Base-by-base conservation (phyloP, 345 rosid species). In the Linum usitatissimum region DNA sequence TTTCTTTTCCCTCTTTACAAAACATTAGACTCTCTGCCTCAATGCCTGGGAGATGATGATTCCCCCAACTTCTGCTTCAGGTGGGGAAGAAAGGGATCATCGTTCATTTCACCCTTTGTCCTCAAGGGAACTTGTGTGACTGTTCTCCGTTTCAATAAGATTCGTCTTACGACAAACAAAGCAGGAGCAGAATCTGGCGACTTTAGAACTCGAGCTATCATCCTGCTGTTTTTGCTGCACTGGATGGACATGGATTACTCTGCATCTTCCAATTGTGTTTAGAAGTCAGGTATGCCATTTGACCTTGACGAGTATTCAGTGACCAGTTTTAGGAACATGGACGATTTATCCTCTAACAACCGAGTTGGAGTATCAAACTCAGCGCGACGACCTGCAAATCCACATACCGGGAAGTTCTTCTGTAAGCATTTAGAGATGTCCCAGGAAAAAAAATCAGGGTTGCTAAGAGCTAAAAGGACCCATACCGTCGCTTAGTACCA, bases 401-500 rank as follows among this genome's bases (percentile, higher is more conserved):
- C 48, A 64, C 17, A 4, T 9, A 4, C 6, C 5, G 18, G 21
- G 34, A 59, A 54, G 28, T 23, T 23, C 28, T 23, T 30, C 34
- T 49, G 30, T 64, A 9, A 71, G 58, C 65, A 36, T 17, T 34
- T 14, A 8, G 21, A 19, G 17, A 9, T 30, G 17, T 15, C n/a
- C 12, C 28, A 12, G 19, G 21, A 38, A 13, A 61, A 39, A 28
- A 61, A 39, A 28, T n/a, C 2, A 21, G 34, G 31, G 19, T 64
- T 53, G 48, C 34, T 39, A 9, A 56, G 5, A 18, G 23, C 4
- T 18, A 4, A 56, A 36, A 39, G 2, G 48, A 13, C 66, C 67
- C 90, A 9, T 60, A 90, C 99, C 99, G 57, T 93, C 97, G 74
- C 88, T 87, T 42, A 93, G 95, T 67, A 93, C 97, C 79, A 93